Evolutionary conservation across 176 grass and related monocot genomes (phyloP).

Genomic region (Avena atlantica): DNA sequence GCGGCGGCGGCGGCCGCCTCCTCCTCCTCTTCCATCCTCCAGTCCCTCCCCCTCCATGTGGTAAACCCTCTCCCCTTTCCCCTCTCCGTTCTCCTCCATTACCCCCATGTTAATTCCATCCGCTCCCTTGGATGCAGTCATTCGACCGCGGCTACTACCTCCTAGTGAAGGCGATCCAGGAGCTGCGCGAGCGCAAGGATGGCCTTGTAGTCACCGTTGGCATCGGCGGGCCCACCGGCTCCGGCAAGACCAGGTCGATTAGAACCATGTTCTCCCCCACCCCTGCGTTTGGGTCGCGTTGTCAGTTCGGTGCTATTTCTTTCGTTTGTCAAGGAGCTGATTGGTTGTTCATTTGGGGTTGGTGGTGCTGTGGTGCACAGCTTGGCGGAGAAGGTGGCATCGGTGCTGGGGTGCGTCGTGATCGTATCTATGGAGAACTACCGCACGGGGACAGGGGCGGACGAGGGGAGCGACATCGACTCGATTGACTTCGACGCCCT

Average conservation of each 20-base stretch:
- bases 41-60: slow-evolving; percentile 93
- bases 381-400: slow-evolving; percentile 96
- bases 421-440: slow-evolving; percentile 99
- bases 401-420: slow-evolving; percentile 84
- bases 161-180: slow-evolving; percentile 96
- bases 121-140: slow-evolving; percentile 48
- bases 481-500: slow-evolving; percentile 81
- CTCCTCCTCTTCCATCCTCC: slow-evolving; percentile 80
- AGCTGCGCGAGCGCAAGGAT: slow-evolving; percentile 93
- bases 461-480: slow-evolving; percentile 81
- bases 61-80: slow-evolving; percentile 47
- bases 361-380: slow-evolving; percentile 40
- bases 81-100: slow-evolving; percentile 11
- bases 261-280: background rate
- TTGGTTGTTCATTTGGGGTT: background rate
- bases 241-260: slow-evolving; percentile 88
- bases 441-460: slow-evolving; percentile 68
- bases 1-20: slow-evolving; percentile 45
- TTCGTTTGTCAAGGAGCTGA: slow-evolving; percentile 14
- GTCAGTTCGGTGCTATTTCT: background rate
- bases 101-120: background rate
- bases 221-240: slow-evolving; percentile 91
- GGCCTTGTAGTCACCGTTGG: slow-evolving; percentile 86
- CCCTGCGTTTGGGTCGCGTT: background rate
- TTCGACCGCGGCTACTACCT: slow-evolving; percentile 98